phyloP scores from a whole-genome alignment of 495 filamentous ascomycete genomes.

The Apiosordaria backusii region DNA sequence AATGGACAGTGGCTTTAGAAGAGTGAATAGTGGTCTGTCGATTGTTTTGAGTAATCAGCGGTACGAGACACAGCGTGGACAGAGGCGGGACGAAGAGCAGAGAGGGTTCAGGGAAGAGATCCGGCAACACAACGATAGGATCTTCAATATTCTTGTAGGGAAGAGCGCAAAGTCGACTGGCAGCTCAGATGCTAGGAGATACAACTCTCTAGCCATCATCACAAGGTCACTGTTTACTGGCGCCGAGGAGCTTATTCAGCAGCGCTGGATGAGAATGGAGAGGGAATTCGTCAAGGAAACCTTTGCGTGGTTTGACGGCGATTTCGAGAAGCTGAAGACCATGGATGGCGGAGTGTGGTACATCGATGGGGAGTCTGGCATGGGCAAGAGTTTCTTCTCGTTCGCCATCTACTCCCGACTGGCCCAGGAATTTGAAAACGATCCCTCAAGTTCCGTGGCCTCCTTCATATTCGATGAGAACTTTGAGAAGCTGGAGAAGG shows the following conservation, averaged over 20 bases:
- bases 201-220: constrained; percentile 5
- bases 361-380: not conserved
- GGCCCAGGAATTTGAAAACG: not conserved
- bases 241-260: not conserved
- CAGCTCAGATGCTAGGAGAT: not conserved
- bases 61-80: constrained; percentile 6
- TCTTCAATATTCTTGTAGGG: constrained; percentile 5
- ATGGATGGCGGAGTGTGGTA: constrained; percentile 2
- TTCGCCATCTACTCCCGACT: constrained; percentile 1
- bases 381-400: constrained; percentile 8
- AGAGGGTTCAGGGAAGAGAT: constrained; percentile 3
- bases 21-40: constrained; percentile 1
- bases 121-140: constrained; percentile 6
- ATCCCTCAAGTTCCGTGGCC: not conserved
- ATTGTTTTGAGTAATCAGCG: constrained; percentile 6
- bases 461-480: constrained; percentile 8
- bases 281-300: constrained; percentile 5
- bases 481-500: constrained; percentile 1
- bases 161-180: not conserved
- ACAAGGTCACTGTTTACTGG: constrained; percentile 6
- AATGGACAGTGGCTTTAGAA: constrained; percentile 10
- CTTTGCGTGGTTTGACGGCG: not conserved
- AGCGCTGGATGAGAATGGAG: constrained; percentile 7
- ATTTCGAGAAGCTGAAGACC: constrained; percentile 2
- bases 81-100: constrained; percentile 5